phyloP scores from a whole-genome alignment of 208 protist species.

The Acanthamoeba sp. region DNA sequence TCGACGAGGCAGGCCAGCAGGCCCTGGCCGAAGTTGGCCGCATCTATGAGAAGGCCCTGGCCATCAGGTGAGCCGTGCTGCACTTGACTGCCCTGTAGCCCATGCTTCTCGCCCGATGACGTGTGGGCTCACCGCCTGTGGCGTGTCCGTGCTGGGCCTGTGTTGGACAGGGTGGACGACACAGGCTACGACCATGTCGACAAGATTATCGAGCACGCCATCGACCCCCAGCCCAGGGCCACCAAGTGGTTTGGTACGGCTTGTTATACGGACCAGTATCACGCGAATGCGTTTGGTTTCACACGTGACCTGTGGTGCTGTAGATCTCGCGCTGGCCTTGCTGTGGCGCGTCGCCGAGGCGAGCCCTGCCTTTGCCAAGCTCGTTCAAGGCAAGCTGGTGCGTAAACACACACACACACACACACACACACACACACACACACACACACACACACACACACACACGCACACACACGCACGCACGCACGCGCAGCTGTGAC shows the following conservation, averaged over 20 bases:
- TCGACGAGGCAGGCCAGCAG: not conserved
- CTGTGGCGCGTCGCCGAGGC: constrained; percentile 24
- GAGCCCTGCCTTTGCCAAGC: not conserved
- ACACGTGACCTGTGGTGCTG: no score
- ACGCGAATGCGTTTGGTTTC: not conserved
- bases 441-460: no score
- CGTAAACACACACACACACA: not conserved
- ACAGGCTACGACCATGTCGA: not conserved
- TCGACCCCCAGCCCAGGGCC: not conserved
- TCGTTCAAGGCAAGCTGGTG: not conserved
- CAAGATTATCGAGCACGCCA: not conserved
- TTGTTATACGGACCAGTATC: no score
- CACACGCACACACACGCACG: no score
- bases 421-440: no score
- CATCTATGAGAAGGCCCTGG: not conserved
- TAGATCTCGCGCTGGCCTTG: not conserved
- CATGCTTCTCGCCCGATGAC: no score
- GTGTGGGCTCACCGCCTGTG: no score
- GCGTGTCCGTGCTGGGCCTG: no score
- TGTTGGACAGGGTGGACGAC: not conserved
- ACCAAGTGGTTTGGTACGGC: not conserved
- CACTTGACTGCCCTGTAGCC: not conserved
- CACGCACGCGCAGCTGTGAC: no score
- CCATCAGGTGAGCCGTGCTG: not conserved
- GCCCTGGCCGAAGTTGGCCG: not conserved